Conservation (phyloP, 768 basidiomycete species). For the Termitomyces sp. region DNA sequence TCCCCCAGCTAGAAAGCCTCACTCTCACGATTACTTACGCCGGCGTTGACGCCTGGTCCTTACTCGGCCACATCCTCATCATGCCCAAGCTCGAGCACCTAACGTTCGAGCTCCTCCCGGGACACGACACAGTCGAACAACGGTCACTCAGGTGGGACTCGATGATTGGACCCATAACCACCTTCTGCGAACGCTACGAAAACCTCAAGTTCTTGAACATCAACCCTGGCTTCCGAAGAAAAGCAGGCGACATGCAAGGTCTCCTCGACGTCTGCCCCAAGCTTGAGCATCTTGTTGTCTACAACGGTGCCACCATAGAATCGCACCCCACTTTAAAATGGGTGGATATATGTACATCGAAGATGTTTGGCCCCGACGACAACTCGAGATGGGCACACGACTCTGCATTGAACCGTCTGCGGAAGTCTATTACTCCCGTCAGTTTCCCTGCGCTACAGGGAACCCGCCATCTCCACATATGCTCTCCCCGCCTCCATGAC, state of each 20-base stretch:
- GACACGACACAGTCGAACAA: neutral
- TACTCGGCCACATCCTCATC: neutral
- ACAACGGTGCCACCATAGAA: neutral
- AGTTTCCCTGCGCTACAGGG: conserved; percentile 2
- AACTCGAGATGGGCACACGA: neutral
- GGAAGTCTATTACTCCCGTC: neutral
- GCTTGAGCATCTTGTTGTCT: conserved; percentile 8
- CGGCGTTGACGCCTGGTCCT: neutral
- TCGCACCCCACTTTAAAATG: conserved; percentile 7
- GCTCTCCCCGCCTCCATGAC: conserved; percentile 2
- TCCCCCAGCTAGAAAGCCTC: conserved; percentile 7
- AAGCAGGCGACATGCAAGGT: neutral
- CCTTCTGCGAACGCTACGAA: conserved; percentile 5
- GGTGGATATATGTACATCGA: conserved; percentile 7
- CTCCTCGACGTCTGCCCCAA: conserved; percentile 5
- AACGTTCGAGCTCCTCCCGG: conserved; percentile 1
- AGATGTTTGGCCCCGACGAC: conserved; percentile 1
- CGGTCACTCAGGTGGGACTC: neutral
- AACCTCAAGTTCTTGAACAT: conserved; percentile 4
- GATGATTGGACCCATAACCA: neutral
- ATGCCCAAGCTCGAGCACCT: conserved; percentile 7
- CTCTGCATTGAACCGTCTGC: neutral
- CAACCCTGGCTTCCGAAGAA: conserved; percentile 3
- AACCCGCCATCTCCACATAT: conserved; percentile 1
- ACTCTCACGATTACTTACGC: neutral